These are phyloP conservation scores for Pichia sp. DNA, from an alignment of 1,139 yeast genomes.

Conservation along the genomic window DNA sequence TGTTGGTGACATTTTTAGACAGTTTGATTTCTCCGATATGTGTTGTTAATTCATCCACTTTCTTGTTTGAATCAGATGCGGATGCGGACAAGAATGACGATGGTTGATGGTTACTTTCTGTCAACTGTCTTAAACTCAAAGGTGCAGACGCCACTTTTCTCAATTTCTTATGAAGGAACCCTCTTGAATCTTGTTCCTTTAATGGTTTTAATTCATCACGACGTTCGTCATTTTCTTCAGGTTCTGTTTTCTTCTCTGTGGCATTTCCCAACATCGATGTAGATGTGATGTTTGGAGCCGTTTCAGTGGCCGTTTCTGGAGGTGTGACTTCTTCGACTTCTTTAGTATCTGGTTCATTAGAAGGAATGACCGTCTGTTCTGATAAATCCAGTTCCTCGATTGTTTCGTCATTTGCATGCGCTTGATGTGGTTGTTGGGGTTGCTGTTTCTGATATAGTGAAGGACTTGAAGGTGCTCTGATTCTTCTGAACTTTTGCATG, in stretches of 20 bases:
- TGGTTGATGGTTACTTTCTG: conserved; percentile 17
- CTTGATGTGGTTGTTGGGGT: background rate
- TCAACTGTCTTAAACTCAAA: conserved; percentile 41
- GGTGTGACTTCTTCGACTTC: background rate
- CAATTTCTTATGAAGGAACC: conserved; percentile 48
- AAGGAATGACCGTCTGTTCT: conserved; percentile 9
- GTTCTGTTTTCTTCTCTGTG: conserved; percentile 7
- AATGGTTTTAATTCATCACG: conserved; percentile 20
- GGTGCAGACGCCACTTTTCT: conserved; percentile 86
- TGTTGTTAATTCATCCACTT: conserved; percentile 41
- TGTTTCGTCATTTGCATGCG: conserved; percentile 7
- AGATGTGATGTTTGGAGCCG: too few relatives aligned
- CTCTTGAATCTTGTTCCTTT: conserved; percentile 15
- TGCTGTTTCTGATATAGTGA: conserved; percentile 13
- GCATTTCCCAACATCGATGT: background rate
- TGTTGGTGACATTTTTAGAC: conserved; percentile 17
- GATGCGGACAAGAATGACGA: too few relatives aligned
- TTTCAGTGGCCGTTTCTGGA: too few relatives aligned
- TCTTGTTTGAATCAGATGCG: background rate
- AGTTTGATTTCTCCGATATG: conserved; percentile 55
- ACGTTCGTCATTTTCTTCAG: conserved; percentile 15
- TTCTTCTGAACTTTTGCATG: conserved; percentile 32
- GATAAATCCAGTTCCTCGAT: conserved; percentile 24
- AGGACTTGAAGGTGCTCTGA: conserved; percentile 33
- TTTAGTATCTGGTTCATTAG: background rate